Evolutionary conservation across 441 rosid genomes (phyloP).

Genomic region (Isatis lusitanica): DNA sequence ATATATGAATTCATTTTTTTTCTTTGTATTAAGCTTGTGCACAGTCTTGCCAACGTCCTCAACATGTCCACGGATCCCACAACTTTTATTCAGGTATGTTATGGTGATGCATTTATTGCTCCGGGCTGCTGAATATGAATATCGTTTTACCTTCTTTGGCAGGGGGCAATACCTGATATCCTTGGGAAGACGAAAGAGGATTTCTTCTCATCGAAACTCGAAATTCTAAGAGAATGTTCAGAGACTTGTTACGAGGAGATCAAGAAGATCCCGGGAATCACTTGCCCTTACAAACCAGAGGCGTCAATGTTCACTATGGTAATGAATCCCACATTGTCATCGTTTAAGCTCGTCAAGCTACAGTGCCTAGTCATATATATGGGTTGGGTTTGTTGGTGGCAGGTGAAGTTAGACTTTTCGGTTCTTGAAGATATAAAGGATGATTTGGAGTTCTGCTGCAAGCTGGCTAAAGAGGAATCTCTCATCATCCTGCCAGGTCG

Average conservation of each 20-base stretch:
- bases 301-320: slow-evolving; percentile 36
- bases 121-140: neutral
- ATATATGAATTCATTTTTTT: neutral
- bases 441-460: slow-evolving; percentile 29
- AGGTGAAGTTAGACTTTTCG: slow-evolving; percentile 8
- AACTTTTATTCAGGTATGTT: slow-evolving; percentile 42
- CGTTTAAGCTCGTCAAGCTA: neutral
- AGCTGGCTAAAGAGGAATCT: slow-evolving; percentile 29
- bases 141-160: neutral
- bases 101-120: neutral
- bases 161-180: slow-evolving; percentile 30
- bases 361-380: neutral
- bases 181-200: slow-evolving; percentile 22
- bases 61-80: slow-evolving; percentile 45
- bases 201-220: slow-evolving; percentile 3
- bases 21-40: slow-evolving; percentile 34
- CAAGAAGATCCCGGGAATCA: slow-evolving; percentile 28
- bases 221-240: slow-evolving; percentile 13
- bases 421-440: slow-evolving; percentile 24
- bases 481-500: slow-evolving; percentile 29
- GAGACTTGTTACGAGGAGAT: slow-evolving; percentile 31
- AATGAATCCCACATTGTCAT: neutral
- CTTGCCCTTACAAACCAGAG: slow-evolving; percentile 35
- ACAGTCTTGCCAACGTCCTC: slow-evolving; percentile 34
- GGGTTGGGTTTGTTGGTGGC: neutral